Percentiles rank a stretch among this genome's conserved stretches.
These are phyloP conservation scores for Trapa bicornis DNA, from an alignment of 345 rosid genomes.

Conservation along the genomic window DNA sequence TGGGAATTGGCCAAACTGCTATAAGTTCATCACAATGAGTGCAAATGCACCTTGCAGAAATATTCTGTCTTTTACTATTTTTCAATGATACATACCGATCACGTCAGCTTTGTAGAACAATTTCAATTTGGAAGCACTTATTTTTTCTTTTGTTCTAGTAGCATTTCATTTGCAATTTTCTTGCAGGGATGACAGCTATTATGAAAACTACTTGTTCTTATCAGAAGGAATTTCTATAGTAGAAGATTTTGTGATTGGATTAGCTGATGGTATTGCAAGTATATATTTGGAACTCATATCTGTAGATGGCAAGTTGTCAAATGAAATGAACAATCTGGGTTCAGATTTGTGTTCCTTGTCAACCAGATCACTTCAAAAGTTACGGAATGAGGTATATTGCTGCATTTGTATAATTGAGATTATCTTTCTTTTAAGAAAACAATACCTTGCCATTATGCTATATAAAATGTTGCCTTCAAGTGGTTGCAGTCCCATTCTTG, in stretches of 20 bases:
- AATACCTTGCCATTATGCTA: background rate
- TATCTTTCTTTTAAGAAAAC: background rate
- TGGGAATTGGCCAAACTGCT: background rate
- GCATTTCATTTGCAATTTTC: constrained; percentile 6
- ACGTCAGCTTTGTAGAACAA: background rate
- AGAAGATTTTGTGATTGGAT: constrained; percentile 74
- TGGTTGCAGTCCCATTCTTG: background rate
- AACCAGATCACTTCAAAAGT: constrained; percentile 70
- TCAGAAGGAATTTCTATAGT: constrained; percentile 54
- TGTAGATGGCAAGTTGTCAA: constrained; percentile 62
- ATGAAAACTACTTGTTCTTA: constrained; percentile 38
- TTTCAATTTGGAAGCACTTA: background rate
- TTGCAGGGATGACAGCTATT: constrained; percentile 45
- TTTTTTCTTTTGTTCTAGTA: background rate
- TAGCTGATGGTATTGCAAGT: constrained; percentile 81
- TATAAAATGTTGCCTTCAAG: background rate
- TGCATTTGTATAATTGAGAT: constrained; percentile 1
- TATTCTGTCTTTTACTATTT: background rate
- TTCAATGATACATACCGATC: background rate
- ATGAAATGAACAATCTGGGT: constrained; percentile 45
- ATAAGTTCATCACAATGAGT: background rate
- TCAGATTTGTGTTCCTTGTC: constrained; percentile 59
- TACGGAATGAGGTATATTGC: constrained; percentile 65
- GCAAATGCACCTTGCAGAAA: background rate
- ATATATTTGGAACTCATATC: constrained; percentile 82